Evolutionary conservation across 306 rosid species (phyloP).

Genomic region (Cyamopsis tetragonoloba): DNA sequence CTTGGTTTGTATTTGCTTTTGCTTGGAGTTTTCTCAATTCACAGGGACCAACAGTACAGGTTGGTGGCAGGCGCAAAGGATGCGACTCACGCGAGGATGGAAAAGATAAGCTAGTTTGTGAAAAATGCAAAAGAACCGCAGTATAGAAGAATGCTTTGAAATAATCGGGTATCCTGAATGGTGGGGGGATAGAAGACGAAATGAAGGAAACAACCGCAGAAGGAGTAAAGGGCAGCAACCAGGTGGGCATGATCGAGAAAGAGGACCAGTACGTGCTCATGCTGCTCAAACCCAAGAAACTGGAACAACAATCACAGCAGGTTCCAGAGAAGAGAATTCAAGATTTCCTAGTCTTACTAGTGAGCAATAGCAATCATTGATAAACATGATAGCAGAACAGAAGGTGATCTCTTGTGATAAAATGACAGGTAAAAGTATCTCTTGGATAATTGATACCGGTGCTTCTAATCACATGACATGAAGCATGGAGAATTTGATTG

Average conservation of each 20-base stretch:
- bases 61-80: not conserved
- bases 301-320: no score
- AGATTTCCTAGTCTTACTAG: no score
- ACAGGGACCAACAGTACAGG: no score
- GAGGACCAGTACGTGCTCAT: not conserved
- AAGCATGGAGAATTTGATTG: no score
- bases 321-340: no score
- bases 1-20: no score
- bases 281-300: not conserved
- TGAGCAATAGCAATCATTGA: no score
- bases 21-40: no score
- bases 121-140: not conserved
- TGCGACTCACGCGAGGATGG: not conserved
- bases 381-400: no score
- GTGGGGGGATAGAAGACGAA: not conserved
- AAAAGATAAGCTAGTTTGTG: not conserved
- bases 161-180: not conserved
- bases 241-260: no score
- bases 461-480: no score
- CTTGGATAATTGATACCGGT: not conserved
- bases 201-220: not conserved
- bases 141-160: not conserved
- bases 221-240: not conserved
- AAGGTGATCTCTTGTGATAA: not conserved
- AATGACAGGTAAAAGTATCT: not conserved